A percentile compares a stretch with the other conserved stretches of the same genome.
Evolutionary conservation across 768 basidiomycete species (phyloP).

Genomic region (Lyophyllum semitale): DNA sequence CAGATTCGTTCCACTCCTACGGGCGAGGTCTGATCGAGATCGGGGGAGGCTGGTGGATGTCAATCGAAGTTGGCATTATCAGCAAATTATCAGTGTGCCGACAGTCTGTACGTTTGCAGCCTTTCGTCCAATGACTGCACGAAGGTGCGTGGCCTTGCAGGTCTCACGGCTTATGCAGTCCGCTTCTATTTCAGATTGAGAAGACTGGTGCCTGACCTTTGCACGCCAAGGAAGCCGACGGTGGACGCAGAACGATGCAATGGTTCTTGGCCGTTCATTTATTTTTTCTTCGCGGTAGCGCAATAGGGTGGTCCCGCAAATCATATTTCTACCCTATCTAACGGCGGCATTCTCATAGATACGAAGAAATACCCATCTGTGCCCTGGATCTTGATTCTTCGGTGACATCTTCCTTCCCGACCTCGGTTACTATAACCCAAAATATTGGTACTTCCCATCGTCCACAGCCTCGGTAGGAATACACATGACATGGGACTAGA

Average conservation of each 20-base stretch:
- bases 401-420: conserved; percentile 2
- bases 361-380: not conserved
- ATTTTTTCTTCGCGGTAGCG: not conserved
- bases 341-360: too few relatives aligned
- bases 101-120: not conserved
- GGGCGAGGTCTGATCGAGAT: not conserved
- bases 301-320: not conserved
- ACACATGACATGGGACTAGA: not conserved
- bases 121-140: not conserved
- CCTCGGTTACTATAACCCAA: not conserved
- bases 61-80: not conserved
- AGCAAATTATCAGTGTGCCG: not conserved
- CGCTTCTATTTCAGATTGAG: not conserved
- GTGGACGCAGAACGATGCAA: not conserved
- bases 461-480: not conserved
- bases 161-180: not conserved
- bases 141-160: not conserved
- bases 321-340: not conserved
- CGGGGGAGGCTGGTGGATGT: not conserved
- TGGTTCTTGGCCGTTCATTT: not conserved
- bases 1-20: not conserved
- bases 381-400: conserved; percentile 1
- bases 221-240: too few relatives aligned
- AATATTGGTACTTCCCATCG: conserved; percentile 5
- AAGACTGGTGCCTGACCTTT: not conserved